phyloP scores from a whole-genome alignment of 2,329 filamentous ascomycete genomes.

The Colletotrichum sp. region DNA sequence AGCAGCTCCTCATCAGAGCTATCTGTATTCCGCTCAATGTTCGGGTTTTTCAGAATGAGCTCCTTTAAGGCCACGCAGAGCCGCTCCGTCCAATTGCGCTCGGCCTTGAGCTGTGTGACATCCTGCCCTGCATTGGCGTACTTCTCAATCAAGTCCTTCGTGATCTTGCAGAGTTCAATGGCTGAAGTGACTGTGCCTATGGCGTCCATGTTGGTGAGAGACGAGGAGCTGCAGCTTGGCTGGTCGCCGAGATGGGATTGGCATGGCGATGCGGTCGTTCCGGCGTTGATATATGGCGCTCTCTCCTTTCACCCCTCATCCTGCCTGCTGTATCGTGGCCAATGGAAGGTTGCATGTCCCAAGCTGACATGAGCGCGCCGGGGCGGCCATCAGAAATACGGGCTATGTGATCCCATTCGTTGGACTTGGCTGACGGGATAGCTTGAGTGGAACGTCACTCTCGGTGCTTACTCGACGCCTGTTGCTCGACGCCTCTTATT shows the following conservation, averaged over 20 bases:
- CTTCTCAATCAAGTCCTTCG: neutral
- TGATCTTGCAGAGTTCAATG: neutral
- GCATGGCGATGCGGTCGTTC: neutral
- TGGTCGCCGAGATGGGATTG: neutral
- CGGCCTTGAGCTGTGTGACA: neutral
- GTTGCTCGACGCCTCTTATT: neutral
- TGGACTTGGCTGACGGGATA: neutral
- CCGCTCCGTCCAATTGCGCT: neutral
- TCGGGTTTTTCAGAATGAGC: too few species aligned
- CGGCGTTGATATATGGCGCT: neutral
- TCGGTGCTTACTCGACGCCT: neutral
- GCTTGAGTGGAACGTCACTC: neutral
- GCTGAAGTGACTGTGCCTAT: neutral
- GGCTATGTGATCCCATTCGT: neutral
- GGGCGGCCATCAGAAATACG: neutral
- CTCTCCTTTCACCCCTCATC: neutral
- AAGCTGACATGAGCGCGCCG: neutral
- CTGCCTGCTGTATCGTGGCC: neutral
- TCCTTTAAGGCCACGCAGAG: neutral
- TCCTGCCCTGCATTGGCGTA: neutral
- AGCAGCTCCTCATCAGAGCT: too few species aligned
- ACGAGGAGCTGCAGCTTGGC: neutral
- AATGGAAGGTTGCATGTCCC: neutral
- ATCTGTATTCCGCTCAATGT: accelerated
- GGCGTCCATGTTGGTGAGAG: neutral